Evolutionary conservation across 176 grass and related monocot species (phyloP).

Genomic region (Ananas comosus): DNA sequence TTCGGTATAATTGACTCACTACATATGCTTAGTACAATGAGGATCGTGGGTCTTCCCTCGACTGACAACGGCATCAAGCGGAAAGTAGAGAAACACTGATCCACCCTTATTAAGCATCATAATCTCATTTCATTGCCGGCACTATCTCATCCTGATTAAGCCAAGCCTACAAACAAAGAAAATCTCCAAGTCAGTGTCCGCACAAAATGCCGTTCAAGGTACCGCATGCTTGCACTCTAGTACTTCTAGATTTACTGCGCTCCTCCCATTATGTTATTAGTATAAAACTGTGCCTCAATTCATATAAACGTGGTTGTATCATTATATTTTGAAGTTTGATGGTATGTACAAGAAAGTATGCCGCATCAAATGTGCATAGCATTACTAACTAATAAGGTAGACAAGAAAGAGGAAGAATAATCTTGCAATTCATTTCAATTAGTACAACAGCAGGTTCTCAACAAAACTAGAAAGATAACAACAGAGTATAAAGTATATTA

Average conservation of each 20-base stretch:
- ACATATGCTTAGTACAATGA: conserved; percentile 49
- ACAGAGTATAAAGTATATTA: too few relatives aligned
- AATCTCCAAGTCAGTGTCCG: conserved; percentile 15
- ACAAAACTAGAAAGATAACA: too few relatives aligned
- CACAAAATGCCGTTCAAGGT: not conserved
- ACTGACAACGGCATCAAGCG: conserved; percentile 74
- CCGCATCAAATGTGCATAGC: not conserved
- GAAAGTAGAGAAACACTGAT: conserved; percentile 53
- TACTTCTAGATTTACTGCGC: too few relatives aligned
- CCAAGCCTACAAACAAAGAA: conserved; percentile 47
- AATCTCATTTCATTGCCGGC: conserved; percentile 84
- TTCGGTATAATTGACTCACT: conserved; percentile 30
- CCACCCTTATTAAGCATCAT: conserved; percentile 84
- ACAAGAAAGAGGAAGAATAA: not conserved
- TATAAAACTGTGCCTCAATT: too few relatives aligned
- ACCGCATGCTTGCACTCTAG: not conserved
- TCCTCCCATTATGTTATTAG: too few relatives aligned
- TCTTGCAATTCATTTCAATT: not conserved
- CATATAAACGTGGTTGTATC: not conserved
- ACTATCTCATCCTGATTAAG: conserved; percentile 87
- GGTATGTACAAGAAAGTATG: not conserved
- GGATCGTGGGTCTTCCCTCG: conserved; percentile 49
- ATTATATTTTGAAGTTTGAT: not conserved
- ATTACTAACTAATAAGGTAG: not conserved
- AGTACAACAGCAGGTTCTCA: not conserved